These are phyloP conservation scores for Theobroma grandiflorum DNA, from an alignment of 441 rosid genomes.

Conservation along the genomic window DNA sequence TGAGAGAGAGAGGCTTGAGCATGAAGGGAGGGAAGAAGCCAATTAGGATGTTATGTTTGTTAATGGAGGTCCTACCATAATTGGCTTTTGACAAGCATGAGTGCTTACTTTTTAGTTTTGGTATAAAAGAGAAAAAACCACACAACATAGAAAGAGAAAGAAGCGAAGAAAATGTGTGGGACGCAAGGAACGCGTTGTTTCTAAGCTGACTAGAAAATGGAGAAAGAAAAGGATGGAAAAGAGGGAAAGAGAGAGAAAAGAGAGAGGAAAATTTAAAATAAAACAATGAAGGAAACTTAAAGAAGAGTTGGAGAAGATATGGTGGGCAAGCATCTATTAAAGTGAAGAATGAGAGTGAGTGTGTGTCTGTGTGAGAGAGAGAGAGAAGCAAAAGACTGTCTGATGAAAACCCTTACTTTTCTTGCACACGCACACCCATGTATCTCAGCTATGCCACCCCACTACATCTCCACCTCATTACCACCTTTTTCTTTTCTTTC, in stretches of 20 bases:
- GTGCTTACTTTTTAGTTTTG: conserved; percentile 51
- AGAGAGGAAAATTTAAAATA: conserved; percentile 18
- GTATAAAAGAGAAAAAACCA: not conserved
- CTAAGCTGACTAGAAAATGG: conserved; percentile 65
- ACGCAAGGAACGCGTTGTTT: conserved; percentile 74
- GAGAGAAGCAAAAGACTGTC: conserved; percentile 39
- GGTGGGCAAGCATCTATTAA: conserved; percentile 57
- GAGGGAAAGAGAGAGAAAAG: not conserved
- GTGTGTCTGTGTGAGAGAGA: not conserved
- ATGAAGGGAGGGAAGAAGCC: conserved; percentile 32
- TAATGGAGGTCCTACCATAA: conserved; percentile 48
- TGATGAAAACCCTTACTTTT: conserved; percentile 35
- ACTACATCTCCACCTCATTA: conserved; percentile 25
- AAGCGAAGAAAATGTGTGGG: conserved; percentile 54
- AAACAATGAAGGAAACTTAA: conserved; percentile 41
- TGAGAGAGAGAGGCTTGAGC: conserved; percentile 29
- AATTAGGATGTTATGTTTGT: conserved; percentile 26
- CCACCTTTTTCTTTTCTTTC: conserved; percentile 30
- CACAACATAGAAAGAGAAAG: not conserved
- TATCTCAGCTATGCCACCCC: conserved; percentile 27
- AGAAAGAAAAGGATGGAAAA: conserved; percentile 34
- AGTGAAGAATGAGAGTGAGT: conserved; percentile 25
- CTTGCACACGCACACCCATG: conserved; percentile 41
- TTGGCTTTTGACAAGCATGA: conserved; percentile 48
- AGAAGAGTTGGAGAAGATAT: conserved; percentile 60